These are phyloP conservation scores for Gossypium davidsonii DNA, from an alignment of 441 rosid genomes.

Conservation along the genomic window DNA sequence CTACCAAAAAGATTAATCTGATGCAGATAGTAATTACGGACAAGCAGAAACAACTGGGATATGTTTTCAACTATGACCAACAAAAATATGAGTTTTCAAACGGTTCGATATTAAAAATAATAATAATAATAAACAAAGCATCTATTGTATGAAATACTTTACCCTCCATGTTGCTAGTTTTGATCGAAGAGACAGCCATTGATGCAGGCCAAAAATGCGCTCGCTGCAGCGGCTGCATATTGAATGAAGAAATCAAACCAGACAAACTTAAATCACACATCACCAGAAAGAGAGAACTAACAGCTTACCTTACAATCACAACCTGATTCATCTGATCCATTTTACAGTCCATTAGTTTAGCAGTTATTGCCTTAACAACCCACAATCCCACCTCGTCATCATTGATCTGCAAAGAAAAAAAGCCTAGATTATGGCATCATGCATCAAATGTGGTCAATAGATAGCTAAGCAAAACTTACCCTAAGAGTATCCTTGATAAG, in stretches of 20 bases:
- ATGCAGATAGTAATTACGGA: not conserved
- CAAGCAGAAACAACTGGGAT: not conserved
- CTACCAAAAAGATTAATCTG: not conserved
- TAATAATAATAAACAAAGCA: not conserved
- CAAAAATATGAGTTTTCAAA: not conserved
- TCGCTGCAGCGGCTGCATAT: slow-evolving; percentile 59
- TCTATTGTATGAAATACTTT: slow-evolving; percentile 17
- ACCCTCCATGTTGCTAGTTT: slow-evolving; percentile 88
- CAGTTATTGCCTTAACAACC: slow-evolving; percentile 92
- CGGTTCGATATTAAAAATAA: not conserved
- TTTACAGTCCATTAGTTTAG: slow-evolving; percentile 71
- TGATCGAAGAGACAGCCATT: slow-evolving; percentile 72
- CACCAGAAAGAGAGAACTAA: not conserved
- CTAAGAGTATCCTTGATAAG: slow-evolving; percentile 66
- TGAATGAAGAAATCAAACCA: slow-evolving; percentile 5
- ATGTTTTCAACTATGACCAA: not conserved
- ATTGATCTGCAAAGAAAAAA: slow-evolving; percentile 40
- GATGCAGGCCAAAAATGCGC: slow-evolving; percentile 68
- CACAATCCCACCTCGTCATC: slow-evolving; percentile 80
- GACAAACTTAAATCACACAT: not conserved
- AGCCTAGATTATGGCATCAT: not conserved
- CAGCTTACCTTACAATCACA: slow-evolving; percentile 60
- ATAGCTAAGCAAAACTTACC: slow-evolving; percentile 32
- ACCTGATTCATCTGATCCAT: slow-evolving; percentile 96
- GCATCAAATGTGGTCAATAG: not conserved